Evolutionary conservation across 2,329 filamentous ascomycete species (phyloP), one percentile per base, ranked within the genome.

Genomic region (Penicillium sp.): DNA sequence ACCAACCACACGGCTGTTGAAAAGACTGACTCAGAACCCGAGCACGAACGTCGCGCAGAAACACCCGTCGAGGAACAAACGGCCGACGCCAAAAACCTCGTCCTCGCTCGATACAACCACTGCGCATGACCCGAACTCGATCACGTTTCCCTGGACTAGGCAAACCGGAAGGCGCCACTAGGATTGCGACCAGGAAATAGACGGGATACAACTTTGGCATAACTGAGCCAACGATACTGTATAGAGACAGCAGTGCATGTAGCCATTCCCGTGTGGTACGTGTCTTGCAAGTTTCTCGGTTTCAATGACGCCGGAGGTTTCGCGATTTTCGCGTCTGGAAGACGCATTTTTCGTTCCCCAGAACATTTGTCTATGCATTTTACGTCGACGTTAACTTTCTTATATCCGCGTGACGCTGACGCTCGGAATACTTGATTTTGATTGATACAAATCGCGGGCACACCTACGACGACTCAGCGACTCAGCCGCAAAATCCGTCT

Each of bases 261-360:
- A 10, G 13, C 16, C 10, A 27, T 29, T 14, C 28, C 11, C 29
- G 35, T 11, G 35, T 7, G 22, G 35, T n/a, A 29, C 10, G 31
- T 22, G 8, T 19, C 33, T 38, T 28, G 11, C 2, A 7, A 22
- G 22, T 16, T 13, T 33, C 25, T 34, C 36, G 40, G 19, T 46
- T 51, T 50, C 51, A 50, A 58, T 56, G 55, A 42, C 52, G 54
- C 41, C 39, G 39, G 43, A 51, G 30, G 33, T 40, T 42, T 45
- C 25, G 41, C 54, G 38, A 33, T 22, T 44, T 22, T 48, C 47
- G 55, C 52, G 54, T 50, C 54, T 48, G 52, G 49, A 54, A 40
- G 47, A 40, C 49, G 49, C 54, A 40, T 47, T 46, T 47, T 34
- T 56, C 49, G 39, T 55, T 55, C 16, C 14, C 35, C 46, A 25